Conservation (phyloP, 2,329 filamentous ascomycete genomes). For the Nigrograna mackinnonii region DNA sequence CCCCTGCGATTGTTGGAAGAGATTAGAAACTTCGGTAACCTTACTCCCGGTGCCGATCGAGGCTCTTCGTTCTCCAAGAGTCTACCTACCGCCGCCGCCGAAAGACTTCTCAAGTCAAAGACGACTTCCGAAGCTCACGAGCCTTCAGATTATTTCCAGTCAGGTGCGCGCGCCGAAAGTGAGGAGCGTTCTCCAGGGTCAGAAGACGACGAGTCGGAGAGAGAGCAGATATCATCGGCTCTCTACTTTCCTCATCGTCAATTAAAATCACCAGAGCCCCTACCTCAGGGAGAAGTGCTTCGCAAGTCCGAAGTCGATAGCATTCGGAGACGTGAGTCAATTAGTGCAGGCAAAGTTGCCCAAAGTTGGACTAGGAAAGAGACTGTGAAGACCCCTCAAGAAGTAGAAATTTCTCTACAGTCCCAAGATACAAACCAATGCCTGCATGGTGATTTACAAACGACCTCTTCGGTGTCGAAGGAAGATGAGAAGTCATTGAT, state of each 20-base stretch:
- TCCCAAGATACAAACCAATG: conserved; percentile 64
- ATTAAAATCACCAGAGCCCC: conserved; percentile 45
- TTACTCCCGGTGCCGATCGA: conserved; percentile 51
- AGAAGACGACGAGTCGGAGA: conserved; percentile 69
- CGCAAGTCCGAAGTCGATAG: conserved; percentile 28
- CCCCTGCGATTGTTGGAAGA: conserved; percentile 59
- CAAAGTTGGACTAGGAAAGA: conserved; percentile 32
- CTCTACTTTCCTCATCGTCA: conserved; percentile 79
- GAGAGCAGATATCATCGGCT: conserved; percentile 86
- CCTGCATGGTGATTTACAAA: conserved; percentile 61
- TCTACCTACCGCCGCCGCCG: conserved; percentile 36
- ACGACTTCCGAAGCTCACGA: conserved; percentile 23
- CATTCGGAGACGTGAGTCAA: conserved; percentile 26
- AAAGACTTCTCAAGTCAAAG: conserved; percentile 26
- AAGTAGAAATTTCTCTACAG: conserved; percentile 66
- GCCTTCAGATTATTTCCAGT: conserved; percentile 32
- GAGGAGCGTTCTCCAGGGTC: conserved; percentile 30
- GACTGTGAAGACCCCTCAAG: conserved; percentile 44
- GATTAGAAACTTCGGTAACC: conserved; percentile 58
- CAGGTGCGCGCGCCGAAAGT: conserved; percentile 15
- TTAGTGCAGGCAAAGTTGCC: conserved; percentile 28
- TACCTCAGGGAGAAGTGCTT: conserved; percentile 20
- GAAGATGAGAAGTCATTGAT: conserved; percentile 43
- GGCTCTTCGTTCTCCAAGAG: conserved; percentile 59
- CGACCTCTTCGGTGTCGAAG: conserved; percentile 42